These are phyloP conservation scores for Diaporthe sp. DNA, from an alignment of 2,329 filamentous ascomycete species.

Conservation along the genomic window DNA sequence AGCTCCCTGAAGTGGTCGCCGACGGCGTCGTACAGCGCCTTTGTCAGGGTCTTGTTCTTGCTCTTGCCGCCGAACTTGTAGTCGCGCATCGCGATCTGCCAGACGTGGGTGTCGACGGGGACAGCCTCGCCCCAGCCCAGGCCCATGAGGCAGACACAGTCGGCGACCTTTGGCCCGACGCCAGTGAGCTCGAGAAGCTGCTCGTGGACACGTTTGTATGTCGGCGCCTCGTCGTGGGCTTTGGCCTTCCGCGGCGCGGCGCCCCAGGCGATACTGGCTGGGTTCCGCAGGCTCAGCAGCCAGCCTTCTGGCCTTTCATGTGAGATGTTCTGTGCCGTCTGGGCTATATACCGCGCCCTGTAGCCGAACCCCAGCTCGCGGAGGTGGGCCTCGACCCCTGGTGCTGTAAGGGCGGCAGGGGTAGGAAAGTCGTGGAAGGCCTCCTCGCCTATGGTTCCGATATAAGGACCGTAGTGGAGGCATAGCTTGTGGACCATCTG, in stretches of 20 bases:
- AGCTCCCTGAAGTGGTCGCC: constrained; percentile 89
- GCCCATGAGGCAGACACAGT: constrained; percentile 97
- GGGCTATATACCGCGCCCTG: constrained; percentile 89
- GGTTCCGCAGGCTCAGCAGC: constrained; percentile 84
- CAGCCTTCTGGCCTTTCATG: constrained; percentile 77
- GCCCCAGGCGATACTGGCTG: constrained; percentile 72
- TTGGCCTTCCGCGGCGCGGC: constrained; percentile 46
- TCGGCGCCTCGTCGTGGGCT: constrained; percentile 54
- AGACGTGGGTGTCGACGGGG: constrained; percentile 97
- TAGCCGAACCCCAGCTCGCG: constrained; percentile 93
- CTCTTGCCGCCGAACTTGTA: constrained; percentile 86
- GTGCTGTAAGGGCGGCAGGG: constrained; percentile 78
- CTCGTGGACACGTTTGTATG: constrained; percentile 84
- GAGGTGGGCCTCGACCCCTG: constrained; percentile 83
- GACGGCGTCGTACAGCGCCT: constrained; percentile 88
- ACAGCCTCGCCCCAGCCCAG: constrained; percentile 96
- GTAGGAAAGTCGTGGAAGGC: constrained; percentile 89
- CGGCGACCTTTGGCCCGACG: constrained; percentile 95
- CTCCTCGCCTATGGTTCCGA: constrained; percentile 77
- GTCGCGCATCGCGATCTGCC: constrained; percentile 97
- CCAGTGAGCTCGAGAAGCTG: constrained; percentile 84
- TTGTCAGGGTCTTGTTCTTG: constrained; percentile 87
- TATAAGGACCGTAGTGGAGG: constrained; percentile 81
- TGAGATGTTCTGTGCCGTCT: constrained; percentile 83
- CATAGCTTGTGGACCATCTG: constrained; percentile 98